Percentiles rank a stretch among this genome's conserved stretches.
Conservation (phyloP, 805 yeast genomes). For the Candida ortonii region DNA sequence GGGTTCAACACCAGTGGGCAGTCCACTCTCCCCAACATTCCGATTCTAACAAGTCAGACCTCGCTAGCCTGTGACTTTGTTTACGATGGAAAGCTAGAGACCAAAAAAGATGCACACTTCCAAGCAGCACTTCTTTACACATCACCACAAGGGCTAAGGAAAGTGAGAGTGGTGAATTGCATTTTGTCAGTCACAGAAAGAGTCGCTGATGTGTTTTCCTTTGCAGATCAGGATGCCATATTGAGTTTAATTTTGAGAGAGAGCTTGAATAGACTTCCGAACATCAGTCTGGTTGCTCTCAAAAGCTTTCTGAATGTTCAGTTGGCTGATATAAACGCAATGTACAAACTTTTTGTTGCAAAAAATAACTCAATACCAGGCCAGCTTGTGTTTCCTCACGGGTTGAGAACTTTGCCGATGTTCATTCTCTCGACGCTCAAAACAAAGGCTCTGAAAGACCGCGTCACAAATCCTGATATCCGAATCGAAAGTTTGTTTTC, state of each 20-base stretch:
- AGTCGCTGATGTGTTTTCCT: constrained; percentile 68
- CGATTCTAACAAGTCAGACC: constrained; percentile 60
- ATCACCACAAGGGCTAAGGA: constrained; percentile 67
- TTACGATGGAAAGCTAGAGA: constrained; percentile 71
- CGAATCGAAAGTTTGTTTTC: constrained; percentile 54
- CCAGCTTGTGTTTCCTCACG: constrained; percentile 78
- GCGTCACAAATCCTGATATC: constrained; percentile 55
- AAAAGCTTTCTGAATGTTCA: constrained; percentile 36
- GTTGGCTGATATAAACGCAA: constrained; percentile 53
- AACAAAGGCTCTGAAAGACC: constrained; percentile 54
- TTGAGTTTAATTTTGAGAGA: constrained; percentile 53
- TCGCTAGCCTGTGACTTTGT: constrained; percentile 67
- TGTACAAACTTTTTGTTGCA: constrained; percentile 50
- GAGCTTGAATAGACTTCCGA: constrained; percentile 37
- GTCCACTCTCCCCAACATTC: constrained; percentile 64
- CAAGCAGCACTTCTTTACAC: constrained; percentile 90
- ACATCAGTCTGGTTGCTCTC: constrained; percentile 35
- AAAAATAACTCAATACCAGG: constrained; percentile 45
- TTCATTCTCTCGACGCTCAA: constrained; percentile 69
- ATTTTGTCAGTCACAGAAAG: constrained; percentile 80
- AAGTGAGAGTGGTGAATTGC: constrained; percentile 82
- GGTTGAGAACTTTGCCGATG: constrained; percentile 68
- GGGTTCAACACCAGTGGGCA: constrained; percentile 41
- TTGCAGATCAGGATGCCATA: constrained; percentile 73
- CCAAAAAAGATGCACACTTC: constrained; percentile 78